Conservation (phyloP, 306 rosid genomes). For the Quercus variabilis region DNA sequence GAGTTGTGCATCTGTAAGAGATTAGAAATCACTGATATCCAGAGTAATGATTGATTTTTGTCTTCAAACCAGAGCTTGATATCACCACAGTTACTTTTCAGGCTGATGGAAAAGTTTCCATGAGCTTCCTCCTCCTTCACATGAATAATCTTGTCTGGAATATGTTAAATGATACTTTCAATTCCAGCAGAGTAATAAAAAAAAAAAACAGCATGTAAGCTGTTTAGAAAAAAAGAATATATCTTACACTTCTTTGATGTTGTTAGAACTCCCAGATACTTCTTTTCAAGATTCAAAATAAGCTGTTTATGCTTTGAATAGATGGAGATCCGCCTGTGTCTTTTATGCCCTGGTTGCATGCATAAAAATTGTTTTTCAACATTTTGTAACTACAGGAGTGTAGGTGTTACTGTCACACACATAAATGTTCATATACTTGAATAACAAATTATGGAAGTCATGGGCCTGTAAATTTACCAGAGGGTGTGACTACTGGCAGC, state of each 20-base stretch:
- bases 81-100: conserved; percentile 11
- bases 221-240: background rate
- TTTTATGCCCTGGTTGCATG: conserved; percentile 12
- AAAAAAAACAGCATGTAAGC: background rate
- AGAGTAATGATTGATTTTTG: conserved; percentile 9
- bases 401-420: too few species aligned
- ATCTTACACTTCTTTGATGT: conserved; percentile 20
- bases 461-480: conserved; percentile 3
- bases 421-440: background rate
- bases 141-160: conserved; percentile 19
- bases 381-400: background rate
- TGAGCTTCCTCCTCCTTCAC: conserved; percentile 22
- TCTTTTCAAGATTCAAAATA: conserved; percentile 8
- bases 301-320: conserved; percentile 22
- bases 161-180: background rate
- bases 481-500: conserved; percentile 16
- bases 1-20: conserved; percentile 15
- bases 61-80: conserved; percentile 23
- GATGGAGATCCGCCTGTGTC: conserved; percentile 3
- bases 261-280: conserved; percentile 23
- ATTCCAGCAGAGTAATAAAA: background rate
- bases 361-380: background rate
- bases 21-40: conserved; percentile 21
- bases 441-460: background rate
- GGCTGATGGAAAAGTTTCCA: conserved; percentile 10